Percentiles rank a stretch among this genome's conserved stretches.
Conservation (phyloP, 208 protist species). For the Wallacemonas sp. region DNA sequence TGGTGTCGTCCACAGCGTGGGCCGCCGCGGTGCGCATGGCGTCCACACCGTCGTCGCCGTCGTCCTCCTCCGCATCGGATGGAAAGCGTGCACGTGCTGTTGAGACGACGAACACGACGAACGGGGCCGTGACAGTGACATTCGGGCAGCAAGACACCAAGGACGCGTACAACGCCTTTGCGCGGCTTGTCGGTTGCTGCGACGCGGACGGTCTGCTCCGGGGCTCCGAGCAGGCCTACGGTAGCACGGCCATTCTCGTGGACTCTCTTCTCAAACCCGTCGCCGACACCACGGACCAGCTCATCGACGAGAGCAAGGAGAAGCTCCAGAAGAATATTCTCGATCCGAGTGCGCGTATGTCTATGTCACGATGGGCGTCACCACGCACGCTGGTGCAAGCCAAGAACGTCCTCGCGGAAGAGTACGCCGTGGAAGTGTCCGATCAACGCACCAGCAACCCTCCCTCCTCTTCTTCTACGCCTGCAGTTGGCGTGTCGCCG, state of each 20-base stretch:
- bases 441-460: too few relatives aligned
- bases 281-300: background rate
- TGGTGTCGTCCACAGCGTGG: slow-evolving; percentile 8
- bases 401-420: background rate
- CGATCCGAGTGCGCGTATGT: background rate
- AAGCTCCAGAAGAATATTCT: background rate
- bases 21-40: too few relatives aligned
- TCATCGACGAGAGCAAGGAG: slow-evolving; percentile 6
- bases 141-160: slow-evolving; percentile 22
- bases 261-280: slow-evolving; percentile 22
- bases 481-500: too few relatives aligned
- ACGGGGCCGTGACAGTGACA: slow-evolving; percentile 25
- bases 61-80: background rate
- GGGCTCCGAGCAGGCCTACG: slow-evolving; percentile 73
- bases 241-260: slow-evolving; percentile 43
- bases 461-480: too few relatives aligned
- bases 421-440: background rate
- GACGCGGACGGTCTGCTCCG: slow-evolving; percentile 55
- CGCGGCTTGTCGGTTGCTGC: slow-evolving; percentile 38
- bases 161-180: slow-evolving; percentile 54
- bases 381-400: background rate
- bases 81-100: background rate
- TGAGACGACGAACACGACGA: slow-evolving; percentile 11
- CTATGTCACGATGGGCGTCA: background rate
- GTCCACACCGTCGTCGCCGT: background rate